Evolutionary conservation across 78 protist genomes (phyloP), one percentile per base, ranked within the genome.

Genomic region (Guillardia theta): DNA sequence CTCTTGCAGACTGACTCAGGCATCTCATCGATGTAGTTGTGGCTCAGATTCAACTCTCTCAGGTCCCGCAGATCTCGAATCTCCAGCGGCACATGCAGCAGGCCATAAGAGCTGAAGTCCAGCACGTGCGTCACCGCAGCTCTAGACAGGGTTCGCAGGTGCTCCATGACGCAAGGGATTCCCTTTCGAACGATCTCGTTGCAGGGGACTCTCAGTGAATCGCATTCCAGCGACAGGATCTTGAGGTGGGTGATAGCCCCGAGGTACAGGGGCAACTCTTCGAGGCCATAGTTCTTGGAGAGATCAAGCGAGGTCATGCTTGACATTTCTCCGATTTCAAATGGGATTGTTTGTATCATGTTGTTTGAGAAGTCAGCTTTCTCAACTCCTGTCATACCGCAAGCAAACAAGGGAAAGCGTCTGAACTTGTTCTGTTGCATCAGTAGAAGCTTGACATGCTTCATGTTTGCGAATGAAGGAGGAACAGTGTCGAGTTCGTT

Each of bases 81-180:
- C 41, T 70, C 83, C 41, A 70, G 36, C 41, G 83, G 83, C 41
- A 70, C 27, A 36, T 70, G n/a, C 1, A 15, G 33, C 83, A 70
- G 83, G 45, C 83, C 83, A 70, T 70, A 70, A 24, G n/a, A 70
- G 83, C 83, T 70, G 46, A 70, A 2, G 83, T 70, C 83, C 45
- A 70, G 83, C 83, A 15, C 1, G 83, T 70, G 83, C 83, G n/a
- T 43, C 21, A 70, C 41, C 45, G 22, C 1, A 3, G 83, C 83
- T 33, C 33, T 0, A 15, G 83, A 70, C 27, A 70, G 83, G 10
- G 83, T 70, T 0, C 83, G 83, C 9, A 70, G 83, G 6, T 70
- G 83, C 83, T 70, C 83, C 83, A 70, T 70, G 46, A 70, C 83
- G 6, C 83, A 70, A 4, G 83, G 83, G 41, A 70, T 70, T 1